A percentile compares a stretch with the other conserved stretches of the same genome.
These are phyloP conservation scores for Exophiala mesophila DNA, from an alignment of 2,329 filamentous ascomycete species.

Conservation along the genomic window DNA sequence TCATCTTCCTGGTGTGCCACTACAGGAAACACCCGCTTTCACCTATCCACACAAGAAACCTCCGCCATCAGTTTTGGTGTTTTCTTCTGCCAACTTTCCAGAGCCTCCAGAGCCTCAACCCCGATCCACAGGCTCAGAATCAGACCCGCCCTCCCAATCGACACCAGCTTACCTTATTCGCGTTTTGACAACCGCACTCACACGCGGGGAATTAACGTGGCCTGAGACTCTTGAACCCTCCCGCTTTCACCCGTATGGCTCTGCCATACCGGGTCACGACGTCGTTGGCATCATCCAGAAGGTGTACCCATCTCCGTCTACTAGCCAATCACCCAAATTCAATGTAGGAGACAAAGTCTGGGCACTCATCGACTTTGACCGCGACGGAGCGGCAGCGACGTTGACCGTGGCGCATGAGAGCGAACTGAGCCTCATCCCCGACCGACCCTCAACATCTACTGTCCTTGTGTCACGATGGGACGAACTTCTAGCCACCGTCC, in stretches of 20 bases:
- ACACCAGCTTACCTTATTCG: slow-evolving; percentile 37
- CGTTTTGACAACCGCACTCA: slow-evolving; percentile 36
- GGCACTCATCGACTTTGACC: slow-evolving; percentile 34
- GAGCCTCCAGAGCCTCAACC: slow-evolving; percentile 27
- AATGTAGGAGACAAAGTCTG: slow-evolving; percentile 39
- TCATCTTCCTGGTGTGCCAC: slow-evolving; percentile 9
- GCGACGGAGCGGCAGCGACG: slow-evolving; percentile 40
- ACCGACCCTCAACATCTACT: slow-evolving; percentile 30
- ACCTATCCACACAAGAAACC: slow-evolving; percentile 18
- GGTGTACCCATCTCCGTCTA: slow-evolving; percentile 30
- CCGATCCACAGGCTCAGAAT: slow-evolving; percentile 29
- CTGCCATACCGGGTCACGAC: slow-evolving; percentile 38
- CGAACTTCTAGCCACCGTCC: slow-evolving; percentile 32
- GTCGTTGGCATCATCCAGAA: slow-evolving; percentile 35
- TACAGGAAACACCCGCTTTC: slow-evolving; percentile 4
- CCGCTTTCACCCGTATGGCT: slow-evolving; percentile 28
- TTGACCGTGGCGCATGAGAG: slow-evolving; percentile 35
- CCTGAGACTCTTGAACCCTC: slow-evolving; percentile 23
- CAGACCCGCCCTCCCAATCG: slow-evolving; percentile 23
- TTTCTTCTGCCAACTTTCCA: slow-evolving; percentile 33
- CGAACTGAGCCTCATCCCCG: slow-evolving; percentile 29
- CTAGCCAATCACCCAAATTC: slow-evolving; percentile 35
- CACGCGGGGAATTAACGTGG: slow-evolving; percentile 35
- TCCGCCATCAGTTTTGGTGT: slow-evolving; percentile 29
- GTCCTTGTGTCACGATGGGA: slow-evolving; percentile 29